Evolutionary conservation across 768 basidiomycete genomes (phyloP), one percentile per base, ranked within the genome.

Genomic region (Pulveroboletus sp.): DNA sequence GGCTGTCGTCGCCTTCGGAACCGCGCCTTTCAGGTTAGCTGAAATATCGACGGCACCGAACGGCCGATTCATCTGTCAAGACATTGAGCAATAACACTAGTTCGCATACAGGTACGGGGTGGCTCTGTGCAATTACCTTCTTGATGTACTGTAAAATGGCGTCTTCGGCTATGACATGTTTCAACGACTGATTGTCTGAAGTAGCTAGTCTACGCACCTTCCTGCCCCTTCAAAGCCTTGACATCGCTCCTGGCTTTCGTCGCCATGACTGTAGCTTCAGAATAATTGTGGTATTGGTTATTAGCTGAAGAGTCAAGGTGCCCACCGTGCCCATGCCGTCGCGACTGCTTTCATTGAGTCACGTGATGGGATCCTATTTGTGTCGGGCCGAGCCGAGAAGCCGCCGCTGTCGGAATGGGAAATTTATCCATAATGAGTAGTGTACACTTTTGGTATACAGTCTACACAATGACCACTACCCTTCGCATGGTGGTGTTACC

Each of bases 1-100:
- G 62, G 92, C 90, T 0, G 85, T 84, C 3, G 84, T 75, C 2
- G 90, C 70, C 64, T 97, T 97, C 7, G 90, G 83, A 5, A 95
- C 84, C 10, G 85, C 85, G 43, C 90, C 90, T 67, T 94, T 94
- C 25, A 97, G 71, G 68, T 97, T 97, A 10, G 92, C 90, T 14
- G 88, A 79, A 6, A 95, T 84, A 64, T 97, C 93, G 31, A 94
- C 92, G 51, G 90, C 91, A 8, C 92, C 92, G 60, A 85, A 94
- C 6, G 92, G 92, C n/a, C 92, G 79, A 67, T 95, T 95, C 81
- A 92, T 90, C 90, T 93, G 59, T 31, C 38, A 32, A 23, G 19
- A 35, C 40, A n/a, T 23, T 10, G 16, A 27, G 19, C 1, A 1
- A 23, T 21, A 12, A 24, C 29, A 39, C 41, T 14, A 24, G 11